A percentile compares a stretch with the other conserved stretches of the same genome.
These are phyloP conservation scores for Plasmodium blacklocki DNA, from an alignment of 169 alveolate species.

Conservation along the genomic window DNA sequence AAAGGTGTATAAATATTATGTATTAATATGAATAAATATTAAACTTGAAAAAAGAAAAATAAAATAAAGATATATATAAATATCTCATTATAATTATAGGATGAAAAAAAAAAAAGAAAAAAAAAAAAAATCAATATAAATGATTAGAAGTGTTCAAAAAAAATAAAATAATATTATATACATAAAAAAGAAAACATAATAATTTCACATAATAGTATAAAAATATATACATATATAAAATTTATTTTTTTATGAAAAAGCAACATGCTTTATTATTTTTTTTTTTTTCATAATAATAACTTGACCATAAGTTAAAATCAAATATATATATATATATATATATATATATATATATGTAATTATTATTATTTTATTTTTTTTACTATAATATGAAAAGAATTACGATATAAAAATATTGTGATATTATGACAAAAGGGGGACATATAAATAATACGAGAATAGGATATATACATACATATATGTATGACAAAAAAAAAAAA, in stretches of 20 bases:
- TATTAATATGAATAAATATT: neutral
- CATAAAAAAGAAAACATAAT: neutral
- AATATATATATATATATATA: neutral
- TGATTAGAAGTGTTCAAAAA: too few species aligned
- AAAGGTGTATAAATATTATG: neutral
- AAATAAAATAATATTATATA: neutral
- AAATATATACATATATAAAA: neutral
- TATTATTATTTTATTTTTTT: neutral
- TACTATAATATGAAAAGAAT: too few species aligned
- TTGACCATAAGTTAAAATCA: neutral
- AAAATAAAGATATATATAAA: neutral
- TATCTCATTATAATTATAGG: neutral
- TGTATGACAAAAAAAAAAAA: neutral
- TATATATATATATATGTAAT: neutral
- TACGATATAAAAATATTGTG: too few species aligned
- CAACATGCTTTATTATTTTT: constrained; percentile 1
- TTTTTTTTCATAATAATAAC: too few species aligned
- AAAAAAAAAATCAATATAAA: neutral
- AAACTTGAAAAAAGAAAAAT: neutral
- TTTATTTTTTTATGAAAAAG: constrained; percentile 14
- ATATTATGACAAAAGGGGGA: neutral
- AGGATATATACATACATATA: neutral
- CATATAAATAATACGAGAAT: too few species aligned
- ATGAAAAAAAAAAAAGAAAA: neutral
- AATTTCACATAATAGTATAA: neutral